Conservation (phyloP, 2,329 filamentous ascomycete species). For the Cytospora piceicola region DNA sequence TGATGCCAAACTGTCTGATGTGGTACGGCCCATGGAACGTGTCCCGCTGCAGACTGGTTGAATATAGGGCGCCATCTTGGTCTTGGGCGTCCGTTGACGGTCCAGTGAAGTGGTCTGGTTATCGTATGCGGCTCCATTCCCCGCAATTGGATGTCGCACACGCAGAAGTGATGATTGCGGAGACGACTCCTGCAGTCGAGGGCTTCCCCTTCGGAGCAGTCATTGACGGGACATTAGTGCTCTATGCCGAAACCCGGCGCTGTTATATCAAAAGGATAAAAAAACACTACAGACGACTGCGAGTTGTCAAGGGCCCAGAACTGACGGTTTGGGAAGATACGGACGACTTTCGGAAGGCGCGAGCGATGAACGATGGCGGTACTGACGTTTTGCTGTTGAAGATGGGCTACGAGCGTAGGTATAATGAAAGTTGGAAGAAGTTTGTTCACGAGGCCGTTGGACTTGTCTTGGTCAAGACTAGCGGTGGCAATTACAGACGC, state of each 20-base stretch:
- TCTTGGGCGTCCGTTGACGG: constrained; percentile 2
- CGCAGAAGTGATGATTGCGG: neutral
- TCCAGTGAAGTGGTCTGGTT: too few relatives aligned
- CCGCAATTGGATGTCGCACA: too few relatives aligned
- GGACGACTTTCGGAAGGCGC: neutral
- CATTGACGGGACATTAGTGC: neutral
- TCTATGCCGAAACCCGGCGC: neutral
- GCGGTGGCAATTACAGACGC: neutral
- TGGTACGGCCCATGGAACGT: neutral
- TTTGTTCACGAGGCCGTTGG: too few relatives aligned
- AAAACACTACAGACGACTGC: rapidly evolving
- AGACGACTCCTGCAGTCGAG: neutral
- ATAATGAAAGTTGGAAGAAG: too few relatives aligned
- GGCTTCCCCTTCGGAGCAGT: constrained; percentile 1
- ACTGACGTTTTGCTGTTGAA: too few relatives aligned
- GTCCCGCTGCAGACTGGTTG: neutral
- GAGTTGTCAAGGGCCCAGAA: neutral
- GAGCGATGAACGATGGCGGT: neutral
- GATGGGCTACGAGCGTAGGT: too few relatives aligned
- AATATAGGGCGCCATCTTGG: constrained; percentile 2
- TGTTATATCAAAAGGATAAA: neutral
- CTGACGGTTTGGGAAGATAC: neutral
- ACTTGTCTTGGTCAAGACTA: neutral
- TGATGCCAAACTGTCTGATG: neutral
- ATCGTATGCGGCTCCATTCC: too few relatives aligned